phyloP scores from a whole-genome alignment of 805 yeast genomes.

The Groenewaldozyma salmanticensis region DNA sequence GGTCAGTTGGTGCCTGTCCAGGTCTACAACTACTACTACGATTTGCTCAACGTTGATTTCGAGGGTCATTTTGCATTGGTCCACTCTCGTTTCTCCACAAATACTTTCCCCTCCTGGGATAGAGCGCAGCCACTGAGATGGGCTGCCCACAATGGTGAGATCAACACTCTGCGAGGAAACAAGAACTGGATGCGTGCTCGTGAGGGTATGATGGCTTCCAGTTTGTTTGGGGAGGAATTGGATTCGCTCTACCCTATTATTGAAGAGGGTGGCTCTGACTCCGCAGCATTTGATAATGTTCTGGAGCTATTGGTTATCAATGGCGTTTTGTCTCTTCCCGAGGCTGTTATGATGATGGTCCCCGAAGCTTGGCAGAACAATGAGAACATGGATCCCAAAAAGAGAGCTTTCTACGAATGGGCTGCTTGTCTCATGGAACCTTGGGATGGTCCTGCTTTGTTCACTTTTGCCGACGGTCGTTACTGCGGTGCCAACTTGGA shows the following conservation, averaged over 20 bases:
- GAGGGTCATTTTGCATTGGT: slow-evolving; percentile 94
- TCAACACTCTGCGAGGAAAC: slow-evolving; percentile 93
- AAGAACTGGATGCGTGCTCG: slow-evolving; percentile 99
- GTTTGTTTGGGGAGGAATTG: slow-evolving; percentile 80
- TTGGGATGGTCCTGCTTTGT: slow-evolving; percentile 98
- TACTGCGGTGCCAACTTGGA: slow-evolving; percentile 98
- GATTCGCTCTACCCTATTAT: slow-evolving; percentile 89
- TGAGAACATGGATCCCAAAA: slow-evolving; percentile 73
- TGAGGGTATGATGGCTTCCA: slow-evolving; percentile 91
- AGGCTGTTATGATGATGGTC: slow-evolving; percentile 92
- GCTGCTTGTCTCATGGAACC: slow-evolving; percentile 99
- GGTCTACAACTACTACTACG: slow-evolving; percentile 91
- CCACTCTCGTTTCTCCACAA: slow-evolving; percentile 95
- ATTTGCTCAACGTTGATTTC: slow-evolving; percentile 80
- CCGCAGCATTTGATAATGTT: slow-evolving; percentile 96
- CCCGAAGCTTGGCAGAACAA: slow-evolving; percentile 99
- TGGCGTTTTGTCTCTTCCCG: slow-evolving; percentile 87
- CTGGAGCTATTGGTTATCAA: slow-evolving; percentile 84
- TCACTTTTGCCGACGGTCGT: slow-evolving; percentile 94
- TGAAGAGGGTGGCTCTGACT: slow-evolving; percentile 98
- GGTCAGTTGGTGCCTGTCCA: slow-evolving; percentile 97
- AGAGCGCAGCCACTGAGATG: slow-evolving; percentile 96
- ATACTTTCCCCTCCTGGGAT: slow-evolving; percentile 99
- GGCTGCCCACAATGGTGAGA: slow-evolving; percentile 98
- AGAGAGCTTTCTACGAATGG: slow-evolving; percentile 96